Base-by-base conservation (phyloP, 2,329 filamentous ascomycete genomes). In the Paraphoma chrysanthemicola region DNA sequence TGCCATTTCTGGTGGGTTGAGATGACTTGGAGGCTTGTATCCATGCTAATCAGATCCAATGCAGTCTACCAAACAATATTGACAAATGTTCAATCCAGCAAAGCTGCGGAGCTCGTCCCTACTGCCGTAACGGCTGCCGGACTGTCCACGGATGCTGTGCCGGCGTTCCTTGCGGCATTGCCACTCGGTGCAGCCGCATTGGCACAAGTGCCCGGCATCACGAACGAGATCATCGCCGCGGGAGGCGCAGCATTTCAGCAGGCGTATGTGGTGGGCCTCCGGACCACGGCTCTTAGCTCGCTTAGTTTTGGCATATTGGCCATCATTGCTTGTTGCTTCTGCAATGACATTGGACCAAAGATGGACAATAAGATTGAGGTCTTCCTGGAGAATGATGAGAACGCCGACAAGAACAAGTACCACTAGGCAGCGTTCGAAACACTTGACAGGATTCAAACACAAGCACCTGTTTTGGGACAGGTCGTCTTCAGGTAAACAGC, bases 41-140 rank as follows among this genome's bases (percentile, higher is more conserved):
- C 39, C 39, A 8, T 42, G 39, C 39, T 42, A 28, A 14, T 12
- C 8, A 38, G 33, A 18, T 47, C 30, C 11, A n/a, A 30, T 52
- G 28, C 43, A 62, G 63, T 69, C 28, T 82, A 81, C 61, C 72
- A 72, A 11, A 79, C 79, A 4, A 78, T 82, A 49, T 67, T 78
- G 33, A 77, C 71, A 49, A 81, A 80, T 51, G 59, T 62, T 17
- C 60, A 65, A 62, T 54, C 58, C 42, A 54, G 36, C 18, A 39
- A 60, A 12, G 56, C 67, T 30, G 54, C 63, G 14, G 45, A 29
- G 12, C 56, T 66, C 17, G 54, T 70, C 9, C 55, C 60, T 9
- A 28, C 47, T 6, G 66, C 66, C 29, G 66, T 63, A 2, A 55
- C 51, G 6, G 51, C 57, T 6, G 64, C 64, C 29, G 64, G 66